These are phyloP conservation scores for Fusarium sp. DNA, from an alignment of 2,329 filamentous ascomycete species.

Conservation along the genomic window DNA sequence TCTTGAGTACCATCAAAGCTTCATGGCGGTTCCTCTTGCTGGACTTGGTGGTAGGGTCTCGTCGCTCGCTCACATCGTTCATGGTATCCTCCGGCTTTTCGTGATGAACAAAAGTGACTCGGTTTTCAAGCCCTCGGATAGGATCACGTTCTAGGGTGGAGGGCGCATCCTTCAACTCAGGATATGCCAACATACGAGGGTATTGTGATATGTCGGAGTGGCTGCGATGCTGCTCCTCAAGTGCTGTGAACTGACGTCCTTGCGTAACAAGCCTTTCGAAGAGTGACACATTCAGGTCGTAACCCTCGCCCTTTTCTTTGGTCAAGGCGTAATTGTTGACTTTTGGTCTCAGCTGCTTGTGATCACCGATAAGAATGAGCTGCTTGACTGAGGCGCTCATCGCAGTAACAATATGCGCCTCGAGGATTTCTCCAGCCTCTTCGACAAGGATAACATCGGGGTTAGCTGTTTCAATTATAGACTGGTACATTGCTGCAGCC, in stretches of 20 bases:
- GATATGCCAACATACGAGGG: constrained; percentile 70
- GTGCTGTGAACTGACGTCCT: constrained; percentile 64
- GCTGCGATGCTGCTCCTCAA: constrained; percentile 75
- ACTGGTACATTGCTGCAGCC: constrained; percentile 71
- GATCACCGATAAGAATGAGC: constrained; percentile 77
- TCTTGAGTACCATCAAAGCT: constrained; percentile 72
- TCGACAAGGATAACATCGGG: constrained; percentile 75
- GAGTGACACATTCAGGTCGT: constrained; percentile 73
- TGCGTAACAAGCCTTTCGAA: constrained; percentile 74
- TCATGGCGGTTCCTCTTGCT: constrained; percentile 74
- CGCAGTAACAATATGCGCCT: constrained; percentile 71
- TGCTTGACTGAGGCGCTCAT: constrained; percentile 68
- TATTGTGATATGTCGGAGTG: constrained; percentile 73
- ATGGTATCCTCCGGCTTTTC: constrained; percentile 62
- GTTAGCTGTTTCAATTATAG: constrained; percentile 63
- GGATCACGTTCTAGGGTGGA: constrained; percentile 59
- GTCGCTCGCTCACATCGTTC: constrained; percentile 57
- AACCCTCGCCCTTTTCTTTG: constrained; percentile 73
- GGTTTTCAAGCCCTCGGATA: constrained; percentile 67
- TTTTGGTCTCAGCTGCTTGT: constrained; percentile 78
- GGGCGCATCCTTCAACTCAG: constrained; percentile 66
- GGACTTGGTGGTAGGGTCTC: constrained; percentile 60
- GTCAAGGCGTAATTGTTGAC: constrained; percentile 69
- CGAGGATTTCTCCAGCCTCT: constrained; percentile 79
- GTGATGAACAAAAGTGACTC: constrained; percentile 77